Conservation (phyloP, 306 rosid species). For the Trifolium pratense region DNA sequence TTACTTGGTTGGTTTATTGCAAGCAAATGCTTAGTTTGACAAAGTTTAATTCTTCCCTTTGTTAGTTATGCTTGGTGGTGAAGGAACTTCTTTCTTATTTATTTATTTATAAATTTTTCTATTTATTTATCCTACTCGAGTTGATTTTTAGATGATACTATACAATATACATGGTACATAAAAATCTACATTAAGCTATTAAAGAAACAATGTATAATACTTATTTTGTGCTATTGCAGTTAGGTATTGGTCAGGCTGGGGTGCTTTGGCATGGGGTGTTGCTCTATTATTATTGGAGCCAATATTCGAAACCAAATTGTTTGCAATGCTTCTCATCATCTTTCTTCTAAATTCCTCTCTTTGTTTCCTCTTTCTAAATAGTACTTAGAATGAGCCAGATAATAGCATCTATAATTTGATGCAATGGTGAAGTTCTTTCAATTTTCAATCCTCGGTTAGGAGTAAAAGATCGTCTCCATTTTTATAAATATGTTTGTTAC, state of each 20-base stretch:
- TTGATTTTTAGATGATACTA: neutral
- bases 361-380: neutral
- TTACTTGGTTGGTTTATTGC: conserved; percentile 11
- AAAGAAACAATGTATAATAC: neutral
- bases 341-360: conserved; percentile 20
- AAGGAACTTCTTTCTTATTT: conserved; percentile 8
- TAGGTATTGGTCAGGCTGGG: conserved; percentile 29
- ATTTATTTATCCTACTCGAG: neutral
- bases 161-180: no score
- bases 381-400: neutral
- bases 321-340: conserved; percentile 14
- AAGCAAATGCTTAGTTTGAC: conserved; percentile 26
- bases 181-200: no score
- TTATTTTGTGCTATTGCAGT: conserved; percentile 30
- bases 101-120: neutral
- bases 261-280: conserved; percentile 39
- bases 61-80: neutral
- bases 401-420: neutral
- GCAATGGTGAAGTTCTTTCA: neutral
- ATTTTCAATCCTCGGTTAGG: neutral
- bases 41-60: conserved; percentile 10
- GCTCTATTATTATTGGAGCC: conserved; percentile 28
- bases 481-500: neutral
- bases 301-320: conserved; percentile 26
- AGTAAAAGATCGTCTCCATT: neutral